A percentile compares a stretch with the other conserved stretches of the same genome.
Conservation (phyloP, 441 rosid genomes). For the Manihot esculenta region DNA sequence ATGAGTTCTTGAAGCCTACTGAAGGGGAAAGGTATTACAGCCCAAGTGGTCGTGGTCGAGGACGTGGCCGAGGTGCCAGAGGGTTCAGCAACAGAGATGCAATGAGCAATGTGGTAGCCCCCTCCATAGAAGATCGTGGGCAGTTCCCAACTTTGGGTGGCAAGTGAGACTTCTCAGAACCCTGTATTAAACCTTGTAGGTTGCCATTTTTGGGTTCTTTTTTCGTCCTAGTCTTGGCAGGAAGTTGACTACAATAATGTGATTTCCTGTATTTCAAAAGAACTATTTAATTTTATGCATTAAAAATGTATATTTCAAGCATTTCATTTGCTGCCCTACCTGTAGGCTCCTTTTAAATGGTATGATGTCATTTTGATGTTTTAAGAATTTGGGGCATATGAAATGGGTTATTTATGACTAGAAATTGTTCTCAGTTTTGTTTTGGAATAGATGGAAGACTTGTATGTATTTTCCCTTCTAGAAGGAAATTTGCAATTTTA, state of each 20-base stretch:
- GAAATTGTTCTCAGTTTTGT: not conserved
- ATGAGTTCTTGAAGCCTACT: constrained; percentile 85
- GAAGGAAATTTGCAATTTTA: no score
- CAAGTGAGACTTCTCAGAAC: constrained; percentile 40
- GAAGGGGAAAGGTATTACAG: constrained; percentile 56
- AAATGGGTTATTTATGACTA: not conserved
- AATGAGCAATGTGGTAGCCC: constrained; percentile 45
- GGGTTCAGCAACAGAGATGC: constrained; percentile 43
- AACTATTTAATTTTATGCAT: constrained; percentile 26
- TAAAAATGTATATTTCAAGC: constrained; percentile 34
- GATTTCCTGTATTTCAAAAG: constrained; percentile 29
- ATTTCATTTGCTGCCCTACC: constrained; percentile 16
- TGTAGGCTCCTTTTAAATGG: constrained; percentile 12
- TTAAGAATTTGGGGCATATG: constrained; percentile 1
- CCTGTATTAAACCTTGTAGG: constrained; percentile 1
- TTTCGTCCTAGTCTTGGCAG: constrained; percentile 18
- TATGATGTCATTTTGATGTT: not conserved
- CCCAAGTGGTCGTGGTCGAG: constrained; percentile 63
- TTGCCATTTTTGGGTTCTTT: constrained; percentile 28
- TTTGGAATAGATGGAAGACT: no score
- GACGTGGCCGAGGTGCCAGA: constrained; percentile 61
- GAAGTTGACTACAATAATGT: constrained; percentile 36
- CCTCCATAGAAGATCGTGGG: constrained; percentile 63
- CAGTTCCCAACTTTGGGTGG: constrained; percentile 86
- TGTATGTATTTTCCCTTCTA: no score